phyloP scores from a whole-genome alignment of 2,329 filamentous ascomycete species.

The Monilinia polystroma region DNA sequence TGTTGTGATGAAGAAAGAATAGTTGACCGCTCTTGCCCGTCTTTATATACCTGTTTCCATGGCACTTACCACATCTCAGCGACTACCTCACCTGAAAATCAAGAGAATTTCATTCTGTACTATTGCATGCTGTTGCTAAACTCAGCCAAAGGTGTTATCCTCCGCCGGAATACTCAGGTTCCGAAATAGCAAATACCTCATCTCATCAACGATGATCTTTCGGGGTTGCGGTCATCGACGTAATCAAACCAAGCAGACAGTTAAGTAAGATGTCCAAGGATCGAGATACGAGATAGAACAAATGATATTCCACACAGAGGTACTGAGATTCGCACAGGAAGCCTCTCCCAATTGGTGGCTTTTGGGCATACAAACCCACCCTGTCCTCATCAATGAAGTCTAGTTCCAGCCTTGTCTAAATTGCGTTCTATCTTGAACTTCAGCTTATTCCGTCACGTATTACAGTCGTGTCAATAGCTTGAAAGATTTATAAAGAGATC shows the following conservation, averaged over 20 bases:
- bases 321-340: not conserved
- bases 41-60: constrained; percentile 11
- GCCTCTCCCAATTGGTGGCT: not conserved
- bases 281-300: constrained; percentile 9
- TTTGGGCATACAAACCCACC: not conserved
- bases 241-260: not conserved
- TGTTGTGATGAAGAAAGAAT: constrained; percentile 14
- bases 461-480: constrained; percentile 5
- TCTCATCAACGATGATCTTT: constrained; percentile 16
- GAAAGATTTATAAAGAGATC: not conserved
- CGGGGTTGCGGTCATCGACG: not conserved
- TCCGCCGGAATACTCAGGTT: not conserved
- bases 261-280: not conserved
- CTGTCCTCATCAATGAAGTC: not conserved
- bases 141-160: not conserved
- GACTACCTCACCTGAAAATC: not conserved
- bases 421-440: constrained; percentile 7
- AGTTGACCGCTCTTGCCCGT: not conserved
- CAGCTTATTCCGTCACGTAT: not conserved
- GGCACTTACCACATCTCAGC: not conserved
- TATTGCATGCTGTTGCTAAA: not conserved
- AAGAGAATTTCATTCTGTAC: not conserved
- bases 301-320: constrained; percentile 11
- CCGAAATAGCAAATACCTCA: constrained; percentile 15
- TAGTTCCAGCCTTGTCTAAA: constrained; percentile 2